These are phyloP conservation scores for Pseudohalonectria lignicola DNA, from an alignment of 2,329 filamentous ascomycete species.

Conservation along the genomic window DNA sequence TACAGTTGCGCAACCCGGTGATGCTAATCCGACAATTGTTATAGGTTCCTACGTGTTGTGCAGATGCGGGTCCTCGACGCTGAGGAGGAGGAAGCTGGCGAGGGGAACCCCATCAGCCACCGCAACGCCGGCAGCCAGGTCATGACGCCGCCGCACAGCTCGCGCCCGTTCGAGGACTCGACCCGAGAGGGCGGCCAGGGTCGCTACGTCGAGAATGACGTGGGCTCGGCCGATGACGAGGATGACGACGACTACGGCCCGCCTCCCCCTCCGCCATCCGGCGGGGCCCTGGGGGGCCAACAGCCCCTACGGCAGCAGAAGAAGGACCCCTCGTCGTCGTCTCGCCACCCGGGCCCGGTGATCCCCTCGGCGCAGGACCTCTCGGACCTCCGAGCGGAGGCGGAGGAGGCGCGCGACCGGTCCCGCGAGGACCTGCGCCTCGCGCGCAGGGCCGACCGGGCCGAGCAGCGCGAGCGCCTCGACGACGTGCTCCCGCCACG, in stretches of 20 bases:
- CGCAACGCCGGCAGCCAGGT: too few species aligned
- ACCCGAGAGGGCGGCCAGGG: conserved; percentile 5
- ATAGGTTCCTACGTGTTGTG: conserved; percentile 27
- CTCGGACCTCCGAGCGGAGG: conserved; percentile 41
- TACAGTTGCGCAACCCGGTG: too few species aligned
- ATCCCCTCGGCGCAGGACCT: conserved; percentile 70
- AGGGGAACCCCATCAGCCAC: conserved; percentile 12
- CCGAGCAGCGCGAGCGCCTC: conserved; percentile 56
- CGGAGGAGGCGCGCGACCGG: conserved; percentile 35
- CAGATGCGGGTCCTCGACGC: conserved; percentile 24
- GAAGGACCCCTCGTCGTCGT: conserved; percentile 12
- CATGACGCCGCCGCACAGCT: too few species aligned
- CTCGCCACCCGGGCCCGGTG: conserved; percentile 33
- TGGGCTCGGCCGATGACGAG: conserved; percentile 12
- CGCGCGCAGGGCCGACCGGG: conserved; percentile 53
- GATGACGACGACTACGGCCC: conserved; percentile 48
- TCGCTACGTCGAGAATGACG: conserved; percentile 4
- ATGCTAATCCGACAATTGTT: too few species aligned
- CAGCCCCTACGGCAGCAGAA: conserved; percentile 19
- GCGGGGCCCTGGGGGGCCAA: conserved; percentile 41
- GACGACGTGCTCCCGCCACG: conserved; percentile 73
- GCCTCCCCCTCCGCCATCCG: conserved; percentile 24
- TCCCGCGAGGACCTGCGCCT: conserved; percentile 41
- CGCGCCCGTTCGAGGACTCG: conserved; percentile 1
- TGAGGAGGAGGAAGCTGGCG: conserved; percentile 25